Evolutionary conservation across 2,329 filamentous ascomycete species (phyloP).

Genomic region (Stagonosporopsis cucurbitacearum): DNA sequence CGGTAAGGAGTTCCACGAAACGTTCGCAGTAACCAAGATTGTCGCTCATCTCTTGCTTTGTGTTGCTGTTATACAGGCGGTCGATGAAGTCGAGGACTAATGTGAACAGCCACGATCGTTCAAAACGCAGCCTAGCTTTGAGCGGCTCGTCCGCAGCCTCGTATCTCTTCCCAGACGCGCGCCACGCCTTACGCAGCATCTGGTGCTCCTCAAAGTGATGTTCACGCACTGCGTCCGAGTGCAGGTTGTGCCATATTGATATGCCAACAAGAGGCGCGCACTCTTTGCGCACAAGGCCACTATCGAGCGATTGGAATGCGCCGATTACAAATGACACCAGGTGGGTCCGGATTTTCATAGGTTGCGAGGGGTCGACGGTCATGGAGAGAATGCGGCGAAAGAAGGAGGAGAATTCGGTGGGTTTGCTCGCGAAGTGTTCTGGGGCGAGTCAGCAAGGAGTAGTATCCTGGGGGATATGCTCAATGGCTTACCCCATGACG

Average conservation of each 20-base stretch:
- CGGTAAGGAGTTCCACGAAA: conserved; percentile 88
- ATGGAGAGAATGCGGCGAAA: conserved; percentile 91
- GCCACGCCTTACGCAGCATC: conserved; percentile 89
- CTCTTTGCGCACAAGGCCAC: conserved; percentile 87
- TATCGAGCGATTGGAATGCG: conserved; percentile 93
- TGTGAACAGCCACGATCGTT: conserved; percentile 91
- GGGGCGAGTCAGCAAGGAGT: conserved; percentile 41
- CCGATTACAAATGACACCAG: conserved; percentile 89
- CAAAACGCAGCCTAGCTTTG: conserved; percentile 84
- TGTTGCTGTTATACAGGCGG: conserved; percentile 64
- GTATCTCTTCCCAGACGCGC: conserved; percentile 82
- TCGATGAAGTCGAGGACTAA: conserved; percentile 83
- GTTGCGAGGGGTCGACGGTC: conserved; percentile 65
- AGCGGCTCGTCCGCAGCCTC: conserved; percentile 81
- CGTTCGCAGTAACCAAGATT: conserved; percentile 85
- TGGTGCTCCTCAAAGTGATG: conserved; percentile 72
- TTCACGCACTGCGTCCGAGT: conserved; percentile 76
- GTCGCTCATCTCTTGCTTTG: conserved; percentile 56
- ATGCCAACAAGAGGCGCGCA: conserved; percentile 95
- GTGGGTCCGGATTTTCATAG: conserved; percentile 67
- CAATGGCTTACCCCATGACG: conserved; percentile 75
- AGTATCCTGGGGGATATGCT: conserved; percentile 4
- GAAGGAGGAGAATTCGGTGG: conserved; percentile 83
- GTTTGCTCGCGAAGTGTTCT: conserved; percentile 78
- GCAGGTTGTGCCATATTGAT: conserved; percentile 92